Conservation (phyloP, 768 basidiomycete genomes). For the Inosperma sp. region DNA sequence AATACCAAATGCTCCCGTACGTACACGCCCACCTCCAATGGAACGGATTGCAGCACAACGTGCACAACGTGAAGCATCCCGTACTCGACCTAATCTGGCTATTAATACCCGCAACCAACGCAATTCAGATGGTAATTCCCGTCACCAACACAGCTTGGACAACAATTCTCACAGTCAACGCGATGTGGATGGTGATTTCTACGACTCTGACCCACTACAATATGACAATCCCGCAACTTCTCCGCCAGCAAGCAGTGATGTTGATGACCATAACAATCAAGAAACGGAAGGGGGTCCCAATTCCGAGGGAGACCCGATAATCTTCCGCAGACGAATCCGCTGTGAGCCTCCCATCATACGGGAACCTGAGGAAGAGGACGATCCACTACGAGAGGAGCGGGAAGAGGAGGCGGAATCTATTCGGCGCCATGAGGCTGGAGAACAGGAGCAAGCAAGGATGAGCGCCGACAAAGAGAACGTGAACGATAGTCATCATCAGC, state of each 20-base stretch:
- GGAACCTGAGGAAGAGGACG: neutral
- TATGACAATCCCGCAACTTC: too few species aligned
- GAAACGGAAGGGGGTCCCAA: too few species aligned
- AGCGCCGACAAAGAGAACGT: neutral
- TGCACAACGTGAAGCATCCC: neutral
- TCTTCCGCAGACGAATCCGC: neutral
- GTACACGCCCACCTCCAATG: neutral
- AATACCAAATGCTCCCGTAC: neutral
- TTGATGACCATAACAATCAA: too few species aligned
- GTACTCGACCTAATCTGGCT: neutral
- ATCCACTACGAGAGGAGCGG: neutral
- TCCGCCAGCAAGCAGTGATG: too few species aligned
- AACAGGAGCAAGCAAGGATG: neutral
- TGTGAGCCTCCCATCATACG: neutral
- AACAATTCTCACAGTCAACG: too few species aligned
- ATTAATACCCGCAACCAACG: neutral
- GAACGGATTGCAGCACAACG: neutral
- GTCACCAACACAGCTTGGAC: too few species aligned
- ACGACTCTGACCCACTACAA: too few species aligned
- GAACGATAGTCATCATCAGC: neutral
- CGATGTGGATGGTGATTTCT: too few species aligned
- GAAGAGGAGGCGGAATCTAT: neutral
- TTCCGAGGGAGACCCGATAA: too few species aligned
- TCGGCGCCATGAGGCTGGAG: neutral
- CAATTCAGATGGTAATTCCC: too few species aligned